Conservation (phyloP, 1,284 basidiomycete species). For the Gomphus sp. region DNA sequence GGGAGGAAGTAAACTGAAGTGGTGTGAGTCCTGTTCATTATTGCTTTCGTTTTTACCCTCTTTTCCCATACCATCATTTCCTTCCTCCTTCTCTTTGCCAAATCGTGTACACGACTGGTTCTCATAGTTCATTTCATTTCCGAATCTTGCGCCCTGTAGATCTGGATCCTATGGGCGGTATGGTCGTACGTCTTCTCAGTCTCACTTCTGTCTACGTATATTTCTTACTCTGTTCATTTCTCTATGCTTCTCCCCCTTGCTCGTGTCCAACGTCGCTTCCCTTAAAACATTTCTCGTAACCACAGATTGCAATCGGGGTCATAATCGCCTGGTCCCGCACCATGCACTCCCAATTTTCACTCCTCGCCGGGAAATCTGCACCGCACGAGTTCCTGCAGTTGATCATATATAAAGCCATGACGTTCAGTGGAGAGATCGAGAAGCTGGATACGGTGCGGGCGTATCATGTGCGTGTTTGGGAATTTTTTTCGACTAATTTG, state of each 20-base stretch:
- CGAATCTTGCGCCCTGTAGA: conserved; percentile 25
- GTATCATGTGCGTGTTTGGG: conserved; percentile 57
- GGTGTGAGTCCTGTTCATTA: conserved; percentile 49
- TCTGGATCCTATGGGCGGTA: conserved; percentile 75
- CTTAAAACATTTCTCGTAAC: conserved; percentile 6
- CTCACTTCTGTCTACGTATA: no score
- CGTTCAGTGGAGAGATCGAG: conserved; percentile 80
- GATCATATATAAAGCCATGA: conserved; percentile 87
- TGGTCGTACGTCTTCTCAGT: conserved; percentile 43
- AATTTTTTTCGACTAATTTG: neutral
- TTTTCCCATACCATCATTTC: neutral
- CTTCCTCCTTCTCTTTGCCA: no score
- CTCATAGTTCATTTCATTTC: no score
- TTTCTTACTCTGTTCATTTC: no score
- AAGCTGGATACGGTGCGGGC: conserved; percentile 85
- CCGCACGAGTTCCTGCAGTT: conserved; percentile 86
- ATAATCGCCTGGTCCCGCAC: conserved; percentile 77
- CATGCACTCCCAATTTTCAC: conserved; percentile 73
- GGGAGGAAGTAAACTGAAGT: conserved; percentile 78
- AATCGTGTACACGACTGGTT: no score
- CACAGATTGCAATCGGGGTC: conserved; percentile 71
- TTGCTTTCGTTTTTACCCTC: neutral
- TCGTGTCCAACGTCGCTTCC: neutral
- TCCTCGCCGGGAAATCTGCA: conserved; percentile 86
- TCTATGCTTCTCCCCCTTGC: neutral